phyloP scores from a whole-genome alignment of 768 basidiomycete genomes.

The Flagelloscypha sp. region DNA sequence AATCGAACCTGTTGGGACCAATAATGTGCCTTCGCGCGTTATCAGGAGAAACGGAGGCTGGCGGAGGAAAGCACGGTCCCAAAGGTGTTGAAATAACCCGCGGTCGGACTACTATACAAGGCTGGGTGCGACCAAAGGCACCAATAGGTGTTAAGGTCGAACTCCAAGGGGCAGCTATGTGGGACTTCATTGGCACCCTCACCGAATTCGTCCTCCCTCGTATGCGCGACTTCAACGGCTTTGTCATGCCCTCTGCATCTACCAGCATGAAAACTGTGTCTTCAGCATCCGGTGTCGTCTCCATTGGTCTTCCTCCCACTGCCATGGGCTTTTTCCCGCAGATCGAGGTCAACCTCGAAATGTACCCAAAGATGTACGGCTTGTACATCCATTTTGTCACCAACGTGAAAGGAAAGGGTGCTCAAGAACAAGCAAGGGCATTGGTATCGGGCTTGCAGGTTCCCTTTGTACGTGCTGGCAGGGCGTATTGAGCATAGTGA shows the following conservation, averaged over 20 bases:
- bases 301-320: conserved; percentile 74
- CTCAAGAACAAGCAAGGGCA: conserved; percentile 81
- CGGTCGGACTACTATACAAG: conserved; percentile 59
- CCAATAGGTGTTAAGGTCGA: conserved; percentile 88
- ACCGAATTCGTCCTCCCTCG: conserved; percentile 95
- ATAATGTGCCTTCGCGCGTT: conserved; percentile 84
- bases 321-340: conserved; percentile 93
- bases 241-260: conserved; percentile 69
- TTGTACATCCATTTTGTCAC: conserved; percentile 95
- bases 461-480: no score
- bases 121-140: conserved; percentile 78
- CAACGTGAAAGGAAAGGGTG: conserved; percentile 78
- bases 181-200: conserved; percentile 82
- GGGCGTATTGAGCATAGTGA: no score
- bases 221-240: conserved; percentile 80
- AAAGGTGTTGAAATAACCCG: conserved; percentile 74
- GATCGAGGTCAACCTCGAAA: conserved; percentile 88
- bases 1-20: conserved; percentile 68
- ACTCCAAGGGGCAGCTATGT: conserved; percentile 87
- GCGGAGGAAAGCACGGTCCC: conserved; percentile 60
- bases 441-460: conserved; percentile 88
- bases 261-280: conserved; percentile 65
- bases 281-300: conserved; percentile 80
- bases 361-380: conserved; percentile 79
- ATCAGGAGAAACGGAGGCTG: conserved; percentile 71